These are phyloP conservation scores for Maudiozyma barnettii DNA, from an alignment of 805 yeast species.

Conservation along the genomic window DNA sequence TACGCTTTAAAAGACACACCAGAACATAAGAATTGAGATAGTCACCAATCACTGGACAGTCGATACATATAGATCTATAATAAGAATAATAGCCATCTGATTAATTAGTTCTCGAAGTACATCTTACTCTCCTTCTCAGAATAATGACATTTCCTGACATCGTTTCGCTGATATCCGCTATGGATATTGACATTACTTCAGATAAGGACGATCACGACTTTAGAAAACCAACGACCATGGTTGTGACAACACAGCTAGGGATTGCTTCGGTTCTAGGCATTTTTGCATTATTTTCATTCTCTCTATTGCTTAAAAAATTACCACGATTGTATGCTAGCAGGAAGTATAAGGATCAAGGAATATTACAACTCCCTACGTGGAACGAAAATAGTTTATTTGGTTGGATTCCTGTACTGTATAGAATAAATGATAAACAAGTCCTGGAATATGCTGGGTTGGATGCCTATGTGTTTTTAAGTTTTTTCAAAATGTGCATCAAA, in stretches of 20 bases:
- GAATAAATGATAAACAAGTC: constrained; percentile 63
- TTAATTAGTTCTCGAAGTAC: too few species aligned
- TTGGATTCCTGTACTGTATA: constrained; percentile 65
- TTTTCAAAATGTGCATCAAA: constrained; percentile 80
- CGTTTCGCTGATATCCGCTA: background rate
- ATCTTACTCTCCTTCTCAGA: too few species aligned
- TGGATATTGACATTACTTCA: background rate
- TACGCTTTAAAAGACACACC: background rate
- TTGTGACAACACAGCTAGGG: constrained; percentile 67
- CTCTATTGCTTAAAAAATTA: constrained; percentile 59
- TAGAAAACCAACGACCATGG: constrained; percentile 36
- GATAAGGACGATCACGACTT: constrained; percentile 20
- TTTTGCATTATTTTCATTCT: constrained; percentile 58
- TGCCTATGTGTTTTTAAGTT: constrained; percentile 84
- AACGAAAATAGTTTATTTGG: constrained; percentile 49
- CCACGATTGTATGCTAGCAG: constrained; percentile 84
- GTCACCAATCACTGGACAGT: too few species aligned
- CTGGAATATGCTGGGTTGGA: constrained; percentile 88
- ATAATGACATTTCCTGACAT: background rate
- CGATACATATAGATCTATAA: too few species aligned
- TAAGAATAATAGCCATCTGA: too few species aligned
- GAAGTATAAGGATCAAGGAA: constrained; percentile 28
- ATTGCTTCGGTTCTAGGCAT: constrained; percentile 63
- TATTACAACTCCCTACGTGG: constrained; percentile 27
- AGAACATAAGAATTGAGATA: too few species aligned